Percentiles rank a stretch among this genome's conserved stretches.
Evolutionary conservation across 2,329 filamentous ascomycete species (phyloP).

Genomic region (Parasarocladium wereldwijsianum): DNA sequence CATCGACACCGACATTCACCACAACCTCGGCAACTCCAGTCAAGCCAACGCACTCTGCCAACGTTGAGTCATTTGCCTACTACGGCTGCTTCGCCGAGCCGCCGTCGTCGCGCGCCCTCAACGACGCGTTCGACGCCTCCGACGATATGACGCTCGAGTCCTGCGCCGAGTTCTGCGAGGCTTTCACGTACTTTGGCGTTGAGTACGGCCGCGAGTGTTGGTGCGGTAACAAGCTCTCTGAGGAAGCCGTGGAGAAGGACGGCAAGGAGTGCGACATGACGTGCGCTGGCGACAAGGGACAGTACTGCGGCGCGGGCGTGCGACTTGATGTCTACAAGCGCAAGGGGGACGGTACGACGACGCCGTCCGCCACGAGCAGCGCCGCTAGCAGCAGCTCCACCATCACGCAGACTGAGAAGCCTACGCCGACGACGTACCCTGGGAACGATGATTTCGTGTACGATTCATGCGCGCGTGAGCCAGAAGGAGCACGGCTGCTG

Average conservation of each 20-base stretch:
- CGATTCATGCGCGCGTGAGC: conserved; percentile 20
- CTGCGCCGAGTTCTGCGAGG: conserved; percentile 16
- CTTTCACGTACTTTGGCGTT: conserved; percentile 16
- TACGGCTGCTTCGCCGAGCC: conserved; percentile 24
- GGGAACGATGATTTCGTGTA: conserved; percentile 23
- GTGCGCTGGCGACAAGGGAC: conserved; percentile 15
- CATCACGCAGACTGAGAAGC: neutral
- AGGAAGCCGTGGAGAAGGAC: conserved; percentile 12
- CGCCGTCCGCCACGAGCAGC: conserved; percentile 4
- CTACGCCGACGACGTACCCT: conserved; percentile 4
- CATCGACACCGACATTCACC: conserved; percentile 9
- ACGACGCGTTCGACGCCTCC: conserved; percentile 12
- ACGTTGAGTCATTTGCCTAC: too few species aligned
- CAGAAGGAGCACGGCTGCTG: conserved; percentile 17
- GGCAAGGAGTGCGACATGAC: conserved; percentile 19
- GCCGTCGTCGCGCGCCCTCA: conserved; percentile 15
- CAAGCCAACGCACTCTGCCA: too few species aligned
- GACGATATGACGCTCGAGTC: conserved; percentile 21
- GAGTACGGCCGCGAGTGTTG: conserved; percentile 24
- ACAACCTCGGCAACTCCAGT: conserved; percentile 4
- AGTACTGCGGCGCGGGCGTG: conserved; percentile 20
- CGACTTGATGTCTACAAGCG: conserved; percentile 19
- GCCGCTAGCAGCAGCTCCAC: neutral
- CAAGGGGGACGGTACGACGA: conserved; percentile 1
- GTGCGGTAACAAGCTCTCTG: conserved; percentile 18